Evolutionary conservation across 495 filamentous ascomycete genomes (phyloP).

Genomic region (Talaromyces borbonicus): DNA sequence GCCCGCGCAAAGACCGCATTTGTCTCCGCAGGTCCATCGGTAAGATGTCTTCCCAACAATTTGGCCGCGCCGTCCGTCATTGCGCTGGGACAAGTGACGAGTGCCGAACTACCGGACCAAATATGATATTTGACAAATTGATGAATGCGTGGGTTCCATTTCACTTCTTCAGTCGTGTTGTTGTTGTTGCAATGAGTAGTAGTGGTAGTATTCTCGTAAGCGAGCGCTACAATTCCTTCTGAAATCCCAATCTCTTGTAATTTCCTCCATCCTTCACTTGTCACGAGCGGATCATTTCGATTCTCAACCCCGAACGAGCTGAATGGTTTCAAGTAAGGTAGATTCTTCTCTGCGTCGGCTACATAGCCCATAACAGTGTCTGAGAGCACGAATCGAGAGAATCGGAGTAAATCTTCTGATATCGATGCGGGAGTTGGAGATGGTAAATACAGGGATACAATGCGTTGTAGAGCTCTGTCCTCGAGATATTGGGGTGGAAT

Average conservation of each 20-base stretch:
- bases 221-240: slow-evolving; percentile 30
- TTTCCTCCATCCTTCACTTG: slow-evolving; percentile 34
- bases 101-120: slow-evolving; percentile 50
- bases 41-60: slow-evolving; percentile 46
- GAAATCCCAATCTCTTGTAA: slow-evolving; percentile 27
- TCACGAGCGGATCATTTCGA: slow-evolving; percentile 29
- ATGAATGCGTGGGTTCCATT: slow-evolving; percentile 31
- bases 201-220: slow-evolving; percentile 35
- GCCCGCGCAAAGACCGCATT: slow-evolving; percentile 40
- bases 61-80: slow-evolving; percentile 65
- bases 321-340: slow-evolving; percentile 39
- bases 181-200: too few species aligned
- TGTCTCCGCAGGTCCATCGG: slow-evolving; percentile 10
- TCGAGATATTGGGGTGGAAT: slow-evolving; percentile 6
- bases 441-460: slow-evolving; percentile 4
- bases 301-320: slow-evolving; percentile 17
- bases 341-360: slow-evolving; percentile 49
- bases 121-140: slow-evolving; percentile 54
- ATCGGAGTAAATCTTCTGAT: not conserved
- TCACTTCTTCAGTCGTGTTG: slow-evolving; percentile 5
- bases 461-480: slow-evolving; percentile 5
- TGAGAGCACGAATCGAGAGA: slow-evolving; percentile 3
- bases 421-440: slow-evolving; percentile 4
- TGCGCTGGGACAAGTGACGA: slow-evolving; percentile 55
- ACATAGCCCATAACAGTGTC: slow-evolving; percentile 15